phyloP scores from a whole-genome alignment of 176 grass and related monocot genomes.

The Carex cristatella region DNA sequence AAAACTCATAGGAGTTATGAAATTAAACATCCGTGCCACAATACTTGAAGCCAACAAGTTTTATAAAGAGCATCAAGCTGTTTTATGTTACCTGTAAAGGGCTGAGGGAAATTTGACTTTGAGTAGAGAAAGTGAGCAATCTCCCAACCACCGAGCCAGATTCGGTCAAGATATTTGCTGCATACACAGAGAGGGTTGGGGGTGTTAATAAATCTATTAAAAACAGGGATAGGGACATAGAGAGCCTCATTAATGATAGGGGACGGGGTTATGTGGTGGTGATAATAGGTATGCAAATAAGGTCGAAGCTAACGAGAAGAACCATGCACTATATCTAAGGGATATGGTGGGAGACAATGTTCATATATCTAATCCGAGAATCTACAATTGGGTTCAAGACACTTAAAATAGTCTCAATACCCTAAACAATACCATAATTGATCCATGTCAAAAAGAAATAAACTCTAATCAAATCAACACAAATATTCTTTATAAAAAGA shows the following conservation, averaged over 20 bases:
- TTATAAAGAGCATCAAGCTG: neutral
- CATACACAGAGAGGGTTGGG: neutral
- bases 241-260: neutral
- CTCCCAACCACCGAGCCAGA: constrained; percentile 69
- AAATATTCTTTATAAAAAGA: neutral
- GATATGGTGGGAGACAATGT: neutral
- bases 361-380: neutral
- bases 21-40: neutral
- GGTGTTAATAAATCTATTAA: too few relatives aligned
- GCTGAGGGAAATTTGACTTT: constrained; percentile 44
- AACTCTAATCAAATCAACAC: neutral
- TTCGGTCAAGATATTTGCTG: constrained; percentile 62
- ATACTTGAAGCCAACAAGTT: neutral
- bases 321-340: neutral
- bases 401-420: neutral
- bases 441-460: neutral
- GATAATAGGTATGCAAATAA: neutral
- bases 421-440: neutral
- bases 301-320: neutral
- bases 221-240: neutral
- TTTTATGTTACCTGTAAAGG: constrained; percentile 65
- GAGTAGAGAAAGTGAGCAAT: constrained; percentile 53
- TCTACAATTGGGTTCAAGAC: neutral
- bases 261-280: neutral
- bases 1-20: neutral